phyloP scores from a whole-genome alignment of 805 yeast species.

The Ogataea paradorogensis region DNA sequence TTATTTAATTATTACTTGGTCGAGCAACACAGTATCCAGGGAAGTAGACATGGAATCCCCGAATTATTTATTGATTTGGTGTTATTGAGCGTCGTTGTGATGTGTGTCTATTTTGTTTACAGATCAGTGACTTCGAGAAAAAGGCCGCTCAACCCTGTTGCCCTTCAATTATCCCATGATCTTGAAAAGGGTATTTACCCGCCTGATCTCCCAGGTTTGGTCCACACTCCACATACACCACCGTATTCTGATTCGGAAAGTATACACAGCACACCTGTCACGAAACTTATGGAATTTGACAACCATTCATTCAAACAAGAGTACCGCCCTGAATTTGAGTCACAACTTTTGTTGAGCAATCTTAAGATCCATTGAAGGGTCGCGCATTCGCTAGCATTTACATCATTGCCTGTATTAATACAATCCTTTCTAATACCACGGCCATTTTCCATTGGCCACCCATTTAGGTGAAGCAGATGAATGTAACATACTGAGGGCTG shows the following conservation, averaged over 20 bases:
- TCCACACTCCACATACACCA: conserved; percentile 13
- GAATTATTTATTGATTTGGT: conserved; percentile 6
- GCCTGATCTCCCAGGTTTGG: conserved; percentile 9
- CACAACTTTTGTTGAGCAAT: conserved; percentile 15
- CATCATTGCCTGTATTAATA: background rate
- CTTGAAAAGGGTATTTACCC: conserved; percentile 9
- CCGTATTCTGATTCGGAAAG: conserved; percentile 2
- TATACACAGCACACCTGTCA: conserved; percentile 12
- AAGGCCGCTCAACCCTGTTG: conserved; percentile 2
- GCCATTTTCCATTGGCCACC: conserved; percentile 29
- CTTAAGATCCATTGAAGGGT: conserved; percentile 17
- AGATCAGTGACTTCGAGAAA: background rate
- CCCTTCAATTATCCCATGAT: conserved; percentile 1
- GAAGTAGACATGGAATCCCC: conserved; percentile 2
- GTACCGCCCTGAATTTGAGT: background rate
- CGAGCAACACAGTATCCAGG: conserved; percentile 9
- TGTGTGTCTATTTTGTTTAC: conserved; percentile 4
- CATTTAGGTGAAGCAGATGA: conserved; percentile 16
- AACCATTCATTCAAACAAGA: conserved; percentile 11
- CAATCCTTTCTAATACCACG: conserved; percentile 22
- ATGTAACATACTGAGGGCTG: conserved; percentile 21
- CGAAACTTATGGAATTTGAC: conserved; percentile 11
- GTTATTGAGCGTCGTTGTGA: conserved; percentile 1
- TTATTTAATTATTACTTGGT: conserved; percentile 27
- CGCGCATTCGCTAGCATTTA: conserved; percentile 2